Base-by-base conservation (phyloP, 2,329 filamentous ascomycete species). In the Cladorrhinum sp. region DNA sequence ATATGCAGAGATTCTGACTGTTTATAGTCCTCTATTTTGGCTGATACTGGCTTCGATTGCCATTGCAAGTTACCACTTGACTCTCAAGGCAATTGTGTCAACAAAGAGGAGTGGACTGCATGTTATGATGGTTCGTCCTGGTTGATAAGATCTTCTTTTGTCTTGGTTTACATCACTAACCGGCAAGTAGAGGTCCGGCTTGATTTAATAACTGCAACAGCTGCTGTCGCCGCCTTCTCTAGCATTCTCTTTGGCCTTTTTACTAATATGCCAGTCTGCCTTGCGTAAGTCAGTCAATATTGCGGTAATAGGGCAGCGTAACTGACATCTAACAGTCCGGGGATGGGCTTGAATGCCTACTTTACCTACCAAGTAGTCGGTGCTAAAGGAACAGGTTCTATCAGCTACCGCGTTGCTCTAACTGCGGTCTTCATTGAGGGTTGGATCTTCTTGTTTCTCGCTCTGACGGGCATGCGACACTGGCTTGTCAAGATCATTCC, bases 161-260 rank as follows among this genome's bases (percentile, higher is more conserved):
- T 8, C 6, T 12, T n/a, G n/a, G n/a, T n/a, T n/a, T 25, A 24
- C 12, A 10, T 2, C 56, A 22, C 48, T 62, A 12, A 63, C 18
- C 61, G 32, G 9, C 12, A 65, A 18, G 58, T 57, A 80, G 86
- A 80, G 50, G 74, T 96, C 63, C 88, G 90, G 65, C 84, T 88
- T 29, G 91, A 96, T 72, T 77, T 95, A 18, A 86, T 95, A 60
- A 96, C 91, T 1, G 89, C 90, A 2, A 96, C 92, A 0, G 89
- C 91, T n/a, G 90, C 90, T 9, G 84, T 95, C 55, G 80, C 90
- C 5, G 91, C 90, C 6, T 78, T 95, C 61, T 83, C 89, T 1
- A 89, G 87, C 23, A 87, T 96, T 67, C 79, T 83, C 61, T 93
- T 96, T 77, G 91, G 92, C 2, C 81, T 93, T 20, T 80, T 93